These are phyloP conservation scores for Kalmusia sp. DNA, from an alignment of 2,329 filamentous ascomycete genomes.

Conservation along the genomic window DNA sequence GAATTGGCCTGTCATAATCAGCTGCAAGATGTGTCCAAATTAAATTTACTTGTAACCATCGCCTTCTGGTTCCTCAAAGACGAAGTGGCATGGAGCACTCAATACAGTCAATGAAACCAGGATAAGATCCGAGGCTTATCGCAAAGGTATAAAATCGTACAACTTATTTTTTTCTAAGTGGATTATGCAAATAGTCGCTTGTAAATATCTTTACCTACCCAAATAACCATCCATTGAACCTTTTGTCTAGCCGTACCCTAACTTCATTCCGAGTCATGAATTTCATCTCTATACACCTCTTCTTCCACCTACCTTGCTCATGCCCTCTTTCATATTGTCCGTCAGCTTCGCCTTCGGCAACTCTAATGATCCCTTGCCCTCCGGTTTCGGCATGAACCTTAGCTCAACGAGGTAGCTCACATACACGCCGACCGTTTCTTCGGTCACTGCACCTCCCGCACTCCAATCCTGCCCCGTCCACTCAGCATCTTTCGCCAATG, in stretches of 20 bases:
- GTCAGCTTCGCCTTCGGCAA: slow-evolving; percentile 34
- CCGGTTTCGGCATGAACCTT: slow-evolving; percentile 63
- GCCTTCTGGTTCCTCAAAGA: no score
- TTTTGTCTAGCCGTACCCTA: slow-evolving; percentile 5
- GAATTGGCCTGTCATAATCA: no score
- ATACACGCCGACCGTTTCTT: slow-evolving; percentile 69
- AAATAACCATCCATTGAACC: not conserved
- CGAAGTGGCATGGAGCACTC: no score
- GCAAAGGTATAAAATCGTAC: no score
- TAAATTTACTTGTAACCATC: no score
- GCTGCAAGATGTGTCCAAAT: no score
- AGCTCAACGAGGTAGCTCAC: slow-evolving; percentile 68
- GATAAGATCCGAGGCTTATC: no score
- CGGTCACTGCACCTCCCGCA: slow-evolving; percentile 62
- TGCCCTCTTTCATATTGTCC: slow-evolving; percentile 42
- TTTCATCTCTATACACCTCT: slow-evolving; percentile 27
- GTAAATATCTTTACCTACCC: not conserved
- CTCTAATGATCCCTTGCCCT: slow-evolving; percentile 35
- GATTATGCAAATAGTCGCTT: no score
- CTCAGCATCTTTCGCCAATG: slow-evolving; percentile 68
- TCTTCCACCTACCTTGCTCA: slow-evolving; percentile 41
- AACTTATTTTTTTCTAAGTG: no score
- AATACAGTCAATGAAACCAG: no score
- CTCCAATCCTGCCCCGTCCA: slow-evolving; percentile 66
- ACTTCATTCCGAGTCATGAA: not conserved